A percentile compares a stretch with the other conserved stretches of the same genome.
phyloP scores from a whole-genome alignment of 2,329 filamentous ascomycete species.

The Hansfordia pulvinata region DNA sequence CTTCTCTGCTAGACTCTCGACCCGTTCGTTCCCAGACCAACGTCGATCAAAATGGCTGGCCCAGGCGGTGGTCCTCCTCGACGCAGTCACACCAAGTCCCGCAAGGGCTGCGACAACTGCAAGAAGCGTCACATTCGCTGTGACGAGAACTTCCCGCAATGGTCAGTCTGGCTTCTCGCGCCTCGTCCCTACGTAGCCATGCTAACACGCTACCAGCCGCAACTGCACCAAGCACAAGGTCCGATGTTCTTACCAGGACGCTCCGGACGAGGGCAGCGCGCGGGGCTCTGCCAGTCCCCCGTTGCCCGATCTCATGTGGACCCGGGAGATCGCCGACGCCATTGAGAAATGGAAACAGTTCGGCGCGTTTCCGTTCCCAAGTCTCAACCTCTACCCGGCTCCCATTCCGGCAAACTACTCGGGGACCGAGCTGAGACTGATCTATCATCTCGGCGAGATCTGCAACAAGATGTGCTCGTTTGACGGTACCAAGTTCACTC shows the following conservation, averaged over 20 bases:
- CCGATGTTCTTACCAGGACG: conserved; percentile 94
- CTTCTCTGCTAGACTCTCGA: conserved; percentile 20
- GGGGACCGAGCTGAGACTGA: conserved; percentile 69
- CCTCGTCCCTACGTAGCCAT: conserved; percentile 1
- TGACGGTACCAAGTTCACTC: conserved; percentile 69
- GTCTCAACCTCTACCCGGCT: conserved; percentile 62
- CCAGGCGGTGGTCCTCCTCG: conserved; percentile 86
- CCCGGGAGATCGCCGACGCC: conserved; percentile 67
- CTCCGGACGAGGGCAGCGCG: conserved; percentile 51
- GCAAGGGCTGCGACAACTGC: conserved; percentile 96
- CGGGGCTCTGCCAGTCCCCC: conserved; percentile 46
- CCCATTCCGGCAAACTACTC: conserved; percentile 62
- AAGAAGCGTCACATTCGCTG: conserved; percentile 96
- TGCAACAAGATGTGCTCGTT: conserved; percentile 69
- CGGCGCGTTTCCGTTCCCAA: conserved; percentile 74
- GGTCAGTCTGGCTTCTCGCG: conserved; percentile 40
- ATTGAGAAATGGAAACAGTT: conserved; percentile 76
- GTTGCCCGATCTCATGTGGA: conserved; percentile 67
- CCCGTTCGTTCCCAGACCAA: conserved; percentile 16
- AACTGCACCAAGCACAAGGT: conserved; percentile 99
- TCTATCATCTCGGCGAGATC: conserved; percentile 80
- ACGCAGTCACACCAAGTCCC: conserved; percentile 90
- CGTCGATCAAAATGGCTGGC: conserved; percentile 66
- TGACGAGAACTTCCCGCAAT: conserved; percentile 96
- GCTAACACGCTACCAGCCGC: conserved; percentile 41